Evolutionary conservation across 129 eudicot species (phyloP).

Genomic region (Scalesia atractyloides): DNA sequence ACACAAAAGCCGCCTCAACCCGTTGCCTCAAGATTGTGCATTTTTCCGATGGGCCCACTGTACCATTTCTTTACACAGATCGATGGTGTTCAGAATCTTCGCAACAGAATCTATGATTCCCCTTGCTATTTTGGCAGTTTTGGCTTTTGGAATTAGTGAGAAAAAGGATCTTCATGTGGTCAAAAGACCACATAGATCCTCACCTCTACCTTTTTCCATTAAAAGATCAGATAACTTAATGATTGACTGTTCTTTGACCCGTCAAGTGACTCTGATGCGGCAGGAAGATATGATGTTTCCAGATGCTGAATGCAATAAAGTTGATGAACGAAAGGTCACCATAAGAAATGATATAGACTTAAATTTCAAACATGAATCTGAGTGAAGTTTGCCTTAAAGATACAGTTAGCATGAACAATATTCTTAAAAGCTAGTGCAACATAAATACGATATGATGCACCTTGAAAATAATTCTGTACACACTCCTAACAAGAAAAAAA

Average conservation of each 20-base stretch:
- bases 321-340: background rate
- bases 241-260: slow-evolving; percentile 50
- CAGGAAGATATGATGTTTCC: slow-evolving; percentile 23
- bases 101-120: no score
- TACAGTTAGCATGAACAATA: background rate
- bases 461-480: background rate
- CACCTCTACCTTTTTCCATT: slow-evolving; percentile 30
- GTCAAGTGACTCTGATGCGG: slow-evolving; percentile 22
- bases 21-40: no score
- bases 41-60: no score
- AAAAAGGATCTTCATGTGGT: no score
- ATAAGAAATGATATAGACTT: background rate
- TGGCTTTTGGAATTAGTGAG: no score
- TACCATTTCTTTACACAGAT: no score
- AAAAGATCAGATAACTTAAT: slow-evolving; percentile 44
- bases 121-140: no score
- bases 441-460: background rate
- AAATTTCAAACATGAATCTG: slow-evolving; percentile 2
- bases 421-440: background rate
- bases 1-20: no score
- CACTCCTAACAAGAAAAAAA: slow-evolving; percentile 10
- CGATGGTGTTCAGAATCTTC: no score
- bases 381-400: slow-evolving; percentile 11
- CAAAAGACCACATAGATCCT: no score
- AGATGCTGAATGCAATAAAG: slow-evolving; percentile 24